Percentiles rank a stretch among this genome's conserved stretches.
Conservation (phyloP, 1,139 yeast genomes). For the Suhomyces atakaporum region DNA sequence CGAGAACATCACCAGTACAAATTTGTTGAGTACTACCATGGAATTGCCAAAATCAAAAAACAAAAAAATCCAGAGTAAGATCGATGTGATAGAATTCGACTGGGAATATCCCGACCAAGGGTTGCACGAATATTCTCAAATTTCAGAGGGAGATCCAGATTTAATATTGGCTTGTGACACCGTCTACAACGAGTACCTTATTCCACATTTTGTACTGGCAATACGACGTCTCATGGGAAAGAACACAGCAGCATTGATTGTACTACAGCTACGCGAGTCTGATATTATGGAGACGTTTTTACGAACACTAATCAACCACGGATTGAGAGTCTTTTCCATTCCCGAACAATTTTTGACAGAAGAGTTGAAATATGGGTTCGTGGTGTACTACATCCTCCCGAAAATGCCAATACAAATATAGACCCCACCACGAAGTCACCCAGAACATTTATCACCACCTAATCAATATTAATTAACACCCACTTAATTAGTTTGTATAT, state of each 20-base stretch:
- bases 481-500: too few relatives aligned
- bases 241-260: slow-evolving; percentile 44
- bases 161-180: slow-evolving; percentile 68
- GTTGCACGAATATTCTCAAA: slow-evolving; percentile 19
- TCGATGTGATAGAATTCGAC: slow-evolving; percentile 58
- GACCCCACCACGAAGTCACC: too few relatives aligned
- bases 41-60: slow-evolving; percentile 5
- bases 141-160: slow-evolving; percentile 31
- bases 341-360: slow-evolving; percentile 29
- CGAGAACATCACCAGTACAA: slow-evolving; percentile 30
- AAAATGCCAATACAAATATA: too few relatives aligned
- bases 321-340: slow-evolving; percentile 27
- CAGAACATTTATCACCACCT: too few relatives aligned
- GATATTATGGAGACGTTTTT: slow-evolving; percentile 54
- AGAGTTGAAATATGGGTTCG: slow-evolving; percentile 43
- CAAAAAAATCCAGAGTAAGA: slow-evolving; percentile 1
- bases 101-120: slow-evolving; percentile 60
- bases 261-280: slow-evolving; percentile 59
- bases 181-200: slow-evolving; percentile 64
- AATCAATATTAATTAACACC: too few relatives aligned
- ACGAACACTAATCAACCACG: slow-evolving; percentile 20
- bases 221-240: slow-evolving; percentile 34
- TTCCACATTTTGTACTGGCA: slow-evolving; percentile 52
- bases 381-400: slow-evolving; percentile 37
- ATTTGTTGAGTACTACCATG: slow-evolving; percentile 19